Base-by-base conservation (phyloP, 2,329 filamentous ascomycete genomes). In the Cladobotryum mycophilum region DNA sequence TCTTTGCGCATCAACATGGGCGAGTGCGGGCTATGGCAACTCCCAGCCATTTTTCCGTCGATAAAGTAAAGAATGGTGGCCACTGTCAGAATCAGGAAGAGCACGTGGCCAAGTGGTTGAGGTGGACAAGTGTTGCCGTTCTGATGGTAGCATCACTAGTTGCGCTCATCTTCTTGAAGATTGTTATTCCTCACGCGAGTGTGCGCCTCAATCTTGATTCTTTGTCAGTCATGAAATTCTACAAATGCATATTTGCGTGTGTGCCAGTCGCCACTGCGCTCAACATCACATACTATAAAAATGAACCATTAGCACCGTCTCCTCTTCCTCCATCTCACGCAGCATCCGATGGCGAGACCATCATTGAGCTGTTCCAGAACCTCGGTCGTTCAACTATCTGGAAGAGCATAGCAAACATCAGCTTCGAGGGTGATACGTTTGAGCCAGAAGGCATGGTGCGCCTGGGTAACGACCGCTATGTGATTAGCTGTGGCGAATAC, bases 361-460 rank as follows among this genome's bases (percentile, higher is more conserved):
- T 74, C 17, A 64, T 72, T 17, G 51, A 59, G 18, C 61, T 67
- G 12, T 68, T 74, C 18, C 62, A 61, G 40, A 56, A 50, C 1
- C 58, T 75, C 0, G 58, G 61, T 5, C 69, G 72, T 15, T 66
- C 68, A 1, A 75, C 73, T 1, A 55, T 58, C 2, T 75, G 73
- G 72, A 70, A 63, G 4, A 65, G 69, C 17, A 59, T 77, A 3
- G 65, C 65, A 8, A 71, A 70, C 15, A 61, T 75, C 25, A 61
- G 55, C 5, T 67, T 76, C 35, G 63, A 76, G 48, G 73, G 71
- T 25, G 68, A 76, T 50, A 70, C 69, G 1, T 74, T 70, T 54
- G 75, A 77, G 51, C 74, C 75, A 2, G 75, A 78, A 53, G 74
- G 75, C 4, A 70, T 77, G 43, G 67, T 74, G 12, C 67, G 71